Percentiles rank a stretch among this genome's conserved stretches.
These are phyloP conservation scores for Ophiostoma novo-ulmi DNA, from an alignment of 2,329 filamentous ascomycete species.

Conservation along the genomic window DNA sequence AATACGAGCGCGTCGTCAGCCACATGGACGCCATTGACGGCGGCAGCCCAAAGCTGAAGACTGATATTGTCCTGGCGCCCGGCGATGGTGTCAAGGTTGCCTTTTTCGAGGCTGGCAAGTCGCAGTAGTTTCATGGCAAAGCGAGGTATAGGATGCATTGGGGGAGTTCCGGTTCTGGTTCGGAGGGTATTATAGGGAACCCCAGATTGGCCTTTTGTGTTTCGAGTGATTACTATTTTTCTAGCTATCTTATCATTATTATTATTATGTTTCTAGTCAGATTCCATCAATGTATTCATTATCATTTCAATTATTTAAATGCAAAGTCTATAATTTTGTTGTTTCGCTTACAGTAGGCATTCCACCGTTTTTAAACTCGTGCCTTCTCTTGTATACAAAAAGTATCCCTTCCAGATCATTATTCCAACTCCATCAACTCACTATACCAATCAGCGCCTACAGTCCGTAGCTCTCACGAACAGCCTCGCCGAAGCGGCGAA, in stretches of 20 bases:
- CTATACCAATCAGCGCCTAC: slow-evolving; percentile 18
- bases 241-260: background rate
- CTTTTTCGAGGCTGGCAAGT: slow-evolving; percentile 46
- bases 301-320: slow-evolving; percentile 2
- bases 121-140: background rate
- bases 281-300: background rate
- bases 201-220: background rate
- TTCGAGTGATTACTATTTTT: too few relatives aligned
- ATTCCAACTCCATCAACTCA: background rate
- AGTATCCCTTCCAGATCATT: background rate
- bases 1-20: slow-evolving; percentile 59
- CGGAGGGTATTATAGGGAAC: background rate
- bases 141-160: background rate
- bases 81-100: slow-evolving; percentile 54
- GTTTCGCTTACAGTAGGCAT: background rate
- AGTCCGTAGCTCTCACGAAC: slow-evolving; percentile 54
- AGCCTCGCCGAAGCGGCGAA: slow-evolving; percentile 69
- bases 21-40: slow-evolving; percentile 52
- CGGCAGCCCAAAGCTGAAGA: slow-evolving; percentile 49
- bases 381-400: slow-evolving; percentile 1
- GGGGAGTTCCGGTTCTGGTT: background rate
- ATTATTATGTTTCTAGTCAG: background rate
- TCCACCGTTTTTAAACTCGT: background rate
- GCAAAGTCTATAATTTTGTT: background rate
- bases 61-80: slow-evolving; percentile 57